These are phyloP conservation scores for Magnolia officinalis DNA, from an alignment of 164 flowering plant species.

Conservation along the genomic window DNA sequence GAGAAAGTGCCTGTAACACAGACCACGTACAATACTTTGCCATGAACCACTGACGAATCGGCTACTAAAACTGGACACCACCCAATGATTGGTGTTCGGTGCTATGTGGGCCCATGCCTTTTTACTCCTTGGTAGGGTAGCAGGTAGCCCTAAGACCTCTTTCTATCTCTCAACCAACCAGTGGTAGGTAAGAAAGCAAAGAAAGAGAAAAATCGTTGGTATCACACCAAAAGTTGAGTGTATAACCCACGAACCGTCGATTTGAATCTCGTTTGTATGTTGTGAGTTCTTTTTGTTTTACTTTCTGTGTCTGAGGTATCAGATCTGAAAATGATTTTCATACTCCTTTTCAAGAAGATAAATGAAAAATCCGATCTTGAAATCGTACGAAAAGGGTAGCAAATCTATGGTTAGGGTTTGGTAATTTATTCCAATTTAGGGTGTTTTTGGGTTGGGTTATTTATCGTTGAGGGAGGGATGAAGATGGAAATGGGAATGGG, in stretches of 20 bases:
- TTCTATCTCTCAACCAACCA: background rate
- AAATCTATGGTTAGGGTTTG: background rate
- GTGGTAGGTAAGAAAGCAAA: background rate
- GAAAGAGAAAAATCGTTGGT: background rate
- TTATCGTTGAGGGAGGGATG: constrained; percentile 25
- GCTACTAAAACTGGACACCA: too few species aligned
- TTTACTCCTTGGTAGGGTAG: background rate
- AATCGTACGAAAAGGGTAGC: background rate
- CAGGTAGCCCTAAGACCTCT: background rate
- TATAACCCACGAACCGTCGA: background rate
- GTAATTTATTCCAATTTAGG: background rate
- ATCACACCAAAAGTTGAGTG: background rate
- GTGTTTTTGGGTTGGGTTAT: constrained; percentile 7
- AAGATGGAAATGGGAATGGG: constrained; percentile 37
- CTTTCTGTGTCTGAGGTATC: background rate
- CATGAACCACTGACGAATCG: too few species aligned
- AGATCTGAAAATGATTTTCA: background rate
- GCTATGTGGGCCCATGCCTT: background rate
- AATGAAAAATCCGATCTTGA: background rate
- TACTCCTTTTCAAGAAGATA: background rate
- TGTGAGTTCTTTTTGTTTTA: too few species aligned
- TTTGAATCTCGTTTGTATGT: background rate
- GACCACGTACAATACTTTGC: too few species aligned
- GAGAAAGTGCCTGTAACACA: too few species aligned
- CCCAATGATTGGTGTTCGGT: too few species aligned